phyloP scores from a whole-genome alignment of 2,329 filamentous ascomycete genomes.

The Coniochaeta sp. region DNA sequence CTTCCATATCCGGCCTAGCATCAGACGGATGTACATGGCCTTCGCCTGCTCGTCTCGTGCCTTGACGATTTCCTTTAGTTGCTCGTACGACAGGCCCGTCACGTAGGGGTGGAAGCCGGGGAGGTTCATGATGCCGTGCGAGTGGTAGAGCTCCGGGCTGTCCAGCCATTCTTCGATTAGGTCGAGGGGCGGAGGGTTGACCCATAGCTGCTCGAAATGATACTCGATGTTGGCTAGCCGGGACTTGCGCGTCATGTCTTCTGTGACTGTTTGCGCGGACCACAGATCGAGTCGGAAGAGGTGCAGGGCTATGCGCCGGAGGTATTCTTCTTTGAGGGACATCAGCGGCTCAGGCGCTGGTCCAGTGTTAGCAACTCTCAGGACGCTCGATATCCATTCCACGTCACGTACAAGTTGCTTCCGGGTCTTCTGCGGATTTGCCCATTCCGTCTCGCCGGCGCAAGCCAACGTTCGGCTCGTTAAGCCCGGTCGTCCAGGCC shows the following conservation, averaged over 20 bases:
- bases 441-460: not conserved
- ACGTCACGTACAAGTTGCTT: not conserved
- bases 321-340: not conserved
- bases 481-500: not conserved
- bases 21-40: not conserved
- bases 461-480: not conserved
- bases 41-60: not conserved
- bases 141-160: constrained; percentile 1
- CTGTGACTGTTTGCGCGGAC: not conserved
- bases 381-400: not conserved
- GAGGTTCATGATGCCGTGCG: not conserved
- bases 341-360: not conserved
- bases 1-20: not conserved
- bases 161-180: not conserved
- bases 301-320: not conserved
- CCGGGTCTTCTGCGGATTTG: not conserved
- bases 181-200: not conserved
- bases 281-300: not conserved
- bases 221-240: not conserved
- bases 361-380: not conserved
- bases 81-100: not conserved
- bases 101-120: not conserved
- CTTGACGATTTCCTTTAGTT: not conserved
- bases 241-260: not conserved
- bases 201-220: not conserved